A percentile compares a stretch with the other conserved stretches of the same genome.
These are phyloP conservation scores for Fomitopsis schrenkii DNA, from an alignment of 1,284 basidiomycete species.

Conservation along the genomic window DNA sequence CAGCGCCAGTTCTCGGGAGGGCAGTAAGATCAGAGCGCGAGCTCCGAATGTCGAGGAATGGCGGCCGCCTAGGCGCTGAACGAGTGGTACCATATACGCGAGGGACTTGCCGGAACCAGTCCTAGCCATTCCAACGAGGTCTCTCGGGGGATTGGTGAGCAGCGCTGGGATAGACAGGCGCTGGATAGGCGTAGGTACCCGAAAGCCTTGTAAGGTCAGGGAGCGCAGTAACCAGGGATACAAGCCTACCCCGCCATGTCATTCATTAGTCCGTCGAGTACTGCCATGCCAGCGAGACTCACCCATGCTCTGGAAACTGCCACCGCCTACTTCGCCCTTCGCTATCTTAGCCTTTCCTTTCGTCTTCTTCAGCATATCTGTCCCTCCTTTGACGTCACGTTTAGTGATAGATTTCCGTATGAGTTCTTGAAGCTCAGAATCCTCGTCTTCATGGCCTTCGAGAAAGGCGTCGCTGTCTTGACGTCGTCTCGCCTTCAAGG, in stretches of 20 bases:
- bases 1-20: conserved; percentile 91
- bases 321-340: conserved; percentile 76
- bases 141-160: conserved; percentile 81
- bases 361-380: conserved; percentile 64
- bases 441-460: conserved; percentile 36
- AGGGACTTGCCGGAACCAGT: conserved; percentile 99
- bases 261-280: background rate
- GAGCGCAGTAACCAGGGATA: conserved; percentile 83
- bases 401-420: conserved; percentile 63
- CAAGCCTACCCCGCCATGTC: conserved; percentile 51
- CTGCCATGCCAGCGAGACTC: conserved; percentile 22
- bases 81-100: conserved; percentile 91
- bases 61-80: conserved; percentile 81
- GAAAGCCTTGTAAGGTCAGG: conserved; percentile 90
- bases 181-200: conserved; percentile 96
- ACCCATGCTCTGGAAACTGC: conserved; percentile 90
- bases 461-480: background rate
- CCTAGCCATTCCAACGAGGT: conserved; percentile 97
- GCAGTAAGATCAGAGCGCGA: conserved; percentile 86
- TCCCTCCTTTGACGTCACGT: conserved; percentile 65
- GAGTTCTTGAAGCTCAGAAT: conserved; percentile 56
- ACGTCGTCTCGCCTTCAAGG: conserved; percentile 9
- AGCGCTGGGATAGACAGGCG: conserved; percentile 86
- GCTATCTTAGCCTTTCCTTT: conserved; percentile 62
- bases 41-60: conserved; percentile 84